Evolutionary conservation across 345 rosid genomes (phyloP).

Genomic region (Toxicodendron radicans): DNA sequence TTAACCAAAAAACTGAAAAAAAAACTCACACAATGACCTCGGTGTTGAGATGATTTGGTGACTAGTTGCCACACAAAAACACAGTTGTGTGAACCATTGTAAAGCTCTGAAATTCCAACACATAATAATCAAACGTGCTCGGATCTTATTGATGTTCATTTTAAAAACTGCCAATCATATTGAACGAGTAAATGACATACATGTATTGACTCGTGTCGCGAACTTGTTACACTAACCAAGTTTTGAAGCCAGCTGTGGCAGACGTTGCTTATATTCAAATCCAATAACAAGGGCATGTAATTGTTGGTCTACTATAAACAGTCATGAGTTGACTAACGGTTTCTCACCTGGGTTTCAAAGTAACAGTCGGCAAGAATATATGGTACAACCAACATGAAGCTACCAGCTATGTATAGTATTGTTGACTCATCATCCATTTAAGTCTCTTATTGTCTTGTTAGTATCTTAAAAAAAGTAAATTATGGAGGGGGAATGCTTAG

Average conservation of each 20-base stretch:
- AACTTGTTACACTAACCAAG: no score
- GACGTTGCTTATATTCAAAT: background rate
- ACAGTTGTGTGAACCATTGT: no score
- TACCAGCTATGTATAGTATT: background rate
- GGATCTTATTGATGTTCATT: no score
- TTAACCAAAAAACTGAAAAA: no score
- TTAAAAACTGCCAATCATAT: no score
- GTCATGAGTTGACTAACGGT: background rate
- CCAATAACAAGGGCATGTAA: background rate
- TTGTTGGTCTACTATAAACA: background rate
- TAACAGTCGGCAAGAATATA: background rate
- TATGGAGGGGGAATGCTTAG: constrained; percentile 5
- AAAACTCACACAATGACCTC: background rate
- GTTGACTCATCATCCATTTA: background rate
- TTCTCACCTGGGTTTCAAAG: background rate
- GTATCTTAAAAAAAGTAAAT: background rate
- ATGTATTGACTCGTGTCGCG: no score
- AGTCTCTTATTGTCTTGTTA: background rate
- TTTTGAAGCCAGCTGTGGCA: no score
- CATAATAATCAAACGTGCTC: no score
- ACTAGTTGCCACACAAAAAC: background rate
- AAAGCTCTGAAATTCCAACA: no score
- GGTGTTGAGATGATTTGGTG: background rate
- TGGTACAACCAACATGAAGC: background rate
- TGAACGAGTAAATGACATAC: no score